These are phyloP conservation scores for Castanea sativa DNA, from an alignment of 306 rosid genomes.

Conservation along the genomic window DNA sequence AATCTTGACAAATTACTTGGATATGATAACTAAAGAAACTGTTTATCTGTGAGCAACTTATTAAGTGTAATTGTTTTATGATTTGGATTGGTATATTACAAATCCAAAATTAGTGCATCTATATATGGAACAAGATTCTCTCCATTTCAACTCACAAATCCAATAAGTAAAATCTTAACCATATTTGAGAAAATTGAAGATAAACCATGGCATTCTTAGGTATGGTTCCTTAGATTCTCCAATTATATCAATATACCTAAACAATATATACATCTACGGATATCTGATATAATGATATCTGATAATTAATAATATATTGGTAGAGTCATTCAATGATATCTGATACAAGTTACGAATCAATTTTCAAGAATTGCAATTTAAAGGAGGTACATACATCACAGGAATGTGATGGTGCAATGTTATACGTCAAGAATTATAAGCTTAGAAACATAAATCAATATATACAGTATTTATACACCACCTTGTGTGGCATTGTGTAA, in stretches of 20 bases:
- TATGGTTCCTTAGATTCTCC: too few species aligned
- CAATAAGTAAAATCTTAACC: too few species aligned
- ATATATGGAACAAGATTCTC: background rate
- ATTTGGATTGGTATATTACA: conserved; percentile 23
- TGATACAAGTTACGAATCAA: conserved; percentile 59
- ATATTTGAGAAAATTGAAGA: too few species aligned
- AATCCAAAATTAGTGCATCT: conserved; percentile 12
- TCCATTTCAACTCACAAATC: too few species aligned
- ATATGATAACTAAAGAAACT: background rate
- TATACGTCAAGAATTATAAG: conserved; percentile 51
- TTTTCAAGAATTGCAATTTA: conserved; percentile 66
- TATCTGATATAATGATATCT: too few species aligned
- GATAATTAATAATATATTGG: too few species aligned
- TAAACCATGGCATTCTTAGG: too few species aligned
- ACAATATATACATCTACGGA: too few species aligned
- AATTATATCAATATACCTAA: too few species aligned
- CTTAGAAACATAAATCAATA: conserved; percentile 52
- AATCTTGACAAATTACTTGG: conserved; percentile 25
- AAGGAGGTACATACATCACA: conserved; percentile 29
- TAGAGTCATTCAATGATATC: conserved; percentile 49
- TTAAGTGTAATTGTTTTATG: conserved; percentile 1
- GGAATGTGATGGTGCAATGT: conserved; percentile 45
- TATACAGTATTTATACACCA: conserved; percentile 72
- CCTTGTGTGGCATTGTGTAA: conserved; percentile 28
- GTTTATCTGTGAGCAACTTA: background rate